Base-by-base conservation (phyloP, 495 filamentous ascomycete species). In the Chaetomium cochliodes region DNA sequence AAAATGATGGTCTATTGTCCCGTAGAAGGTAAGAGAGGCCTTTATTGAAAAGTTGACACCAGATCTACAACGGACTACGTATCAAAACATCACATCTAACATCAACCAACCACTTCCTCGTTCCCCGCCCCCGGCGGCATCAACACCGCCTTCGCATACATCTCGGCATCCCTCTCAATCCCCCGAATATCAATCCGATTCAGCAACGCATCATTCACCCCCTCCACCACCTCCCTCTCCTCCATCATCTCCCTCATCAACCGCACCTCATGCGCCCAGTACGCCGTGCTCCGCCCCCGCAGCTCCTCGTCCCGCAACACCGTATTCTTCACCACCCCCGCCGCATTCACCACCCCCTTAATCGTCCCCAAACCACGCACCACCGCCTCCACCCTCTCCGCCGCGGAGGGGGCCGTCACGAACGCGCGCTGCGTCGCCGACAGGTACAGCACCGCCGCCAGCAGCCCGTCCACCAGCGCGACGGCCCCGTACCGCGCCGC, bases 361-460 rank as follows among this genome's bases (percentile, higher is more conserved):
- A 74, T 72, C 2, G 52, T 65, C 50, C 72, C 74, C 42, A 86
- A 64, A 25, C 69, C 70, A 42, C 77, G 72, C 23, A 73, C 69
- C 0, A 74, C 70, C 7, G 64, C 58, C 66, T 86, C 83, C 9
- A 86, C 68, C 41, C 80, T 77, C 70, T 80, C 80, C 2, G 80
- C 81, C 0, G 82, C 57, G 16, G 69, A 61, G n/a, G 76, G 77
- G 30, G 73, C 82, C 73, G 41, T 77, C 42, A 68, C 75, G 73
- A 82, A 80, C 2, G 79, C 78, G 16, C 93, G 85, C 68, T 93
- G 89, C 22, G 94, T 97, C 25, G 86, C 84, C 0, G 88, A 84
- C 16, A 92, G 79, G 75, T 88, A 97, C 16, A 97, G 75, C 7
- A 89, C 73, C 16, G 72, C 72, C 0, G 86, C 88, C 1, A 91